phyloP scores from a whole-genome alignment of 768 basidiomycete genomes.

The Leccinum incarnatum region DNA sequence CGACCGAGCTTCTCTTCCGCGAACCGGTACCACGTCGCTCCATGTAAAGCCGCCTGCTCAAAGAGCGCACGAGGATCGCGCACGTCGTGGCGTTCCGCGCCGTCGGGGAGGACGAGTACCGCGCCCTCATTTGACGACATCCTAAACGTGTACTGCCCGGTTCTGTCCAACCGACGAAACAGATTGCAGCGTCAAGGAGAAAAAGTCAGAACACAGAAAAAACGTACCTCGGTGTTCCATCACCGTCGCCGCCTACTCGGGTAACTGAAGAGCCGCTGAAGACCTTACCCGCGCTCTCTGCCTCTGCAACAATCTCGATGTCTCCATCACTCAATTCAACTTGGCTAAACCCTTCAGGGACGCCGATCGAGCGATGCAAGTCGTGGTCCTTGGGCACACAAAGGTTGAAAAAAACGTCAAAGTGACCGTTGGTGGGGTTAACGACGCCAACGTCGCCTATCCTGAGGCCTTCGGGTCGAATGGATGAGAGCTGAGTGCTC shows the following conservation, averaged over 20 bases:
- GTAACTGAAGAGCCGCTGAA: conserved; percentile 14
- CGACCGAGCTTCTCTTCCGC: conserved; percentile 26
- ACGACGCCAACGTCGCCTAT: conserved; percentile 43
- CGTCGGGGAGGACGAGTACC: conserved; percentile 35
- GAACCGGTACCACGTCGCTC: conserved; percentile 32
- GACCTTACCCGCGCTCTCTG: conserved; percentile 12
- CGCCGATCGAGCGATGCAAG: conserved; percentile 10
- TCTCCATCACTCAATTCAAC: conserved; percentile 20
- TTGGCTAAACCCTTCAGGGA: conserved; percentile 31
- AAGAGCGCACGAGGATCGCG: conserved; percentile 25
- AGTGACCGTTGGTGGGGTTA: conserved; percentile 31
- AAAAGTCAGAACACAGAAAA: neutral
- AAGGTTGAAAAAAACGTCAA: conserved; percentile 40
- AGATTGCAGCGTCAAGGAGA: neutral
- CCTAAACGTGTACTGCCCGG: conserved; percentile 12
- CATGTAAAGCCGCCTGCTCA: conserved; percentile 27
- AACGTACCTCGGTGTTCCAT: neutral
- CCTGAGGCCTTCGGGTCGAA: conserved; percentile 28
- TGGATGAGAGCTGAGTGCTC: conserved; percentile 23
- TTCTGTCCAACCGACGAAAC: conserved; percentile 3
- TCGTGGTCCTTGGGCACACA: conserved; percentile 33
- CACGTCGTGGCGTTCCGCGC: conserved; percentile 27
- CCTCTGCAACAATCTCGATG: conserved; percentile 10
- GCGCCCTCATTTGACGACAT: conserved; percentile 29
- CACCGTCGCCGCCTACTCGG: neutral